phyloP scores from a whole-genome alignment of 495 filamentous ascomycete genomes.

The Penicillium longicatenatum region DNA sequence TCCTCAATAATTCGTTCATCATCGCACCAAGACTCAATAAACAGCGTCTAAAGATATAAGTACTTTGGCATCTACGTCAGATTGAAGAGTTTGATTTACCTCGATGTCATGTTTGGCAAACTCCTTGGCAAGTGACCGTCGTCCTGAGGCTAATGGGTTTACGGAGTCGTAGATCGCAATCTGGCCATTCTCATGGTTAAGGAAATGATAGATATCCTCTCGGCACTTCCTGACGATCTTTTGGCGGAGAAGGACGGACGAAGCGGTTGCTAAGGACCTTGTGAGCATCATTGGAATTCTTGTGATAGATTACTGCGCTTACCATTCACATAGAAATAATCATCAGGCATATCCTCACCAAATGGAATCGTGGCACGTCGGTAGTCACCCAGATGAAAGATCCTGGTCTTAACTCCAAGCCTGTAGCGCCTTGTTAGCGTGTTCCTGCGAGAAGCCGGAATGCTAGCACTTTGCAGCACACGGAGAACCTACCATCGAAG shows the following conservation, averaged over 20 bases:
- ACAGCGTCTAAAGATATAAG: constrained; percentile 67
- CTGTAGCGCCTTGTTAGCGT: constrained; percentile 39
- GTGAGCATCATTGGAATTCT: constrained; percentile 11
- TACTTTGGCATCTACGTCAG: not conserved
- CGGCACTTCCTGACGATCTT: constrained; percentile 97
- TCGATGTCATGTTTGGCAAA: constrained; percentile 95
- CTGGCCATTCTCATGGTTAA: constrained; percentile 96
- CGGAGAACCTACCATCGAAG: constrained; percentile 73
- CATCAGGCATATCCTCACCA: constrained; percentile 86
- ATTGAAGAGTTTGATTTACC: constrained; percentile 46
- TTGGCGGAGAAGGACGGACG: constrained; percentile 85
- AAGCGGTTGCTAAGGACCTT: constrained; percentile 62
- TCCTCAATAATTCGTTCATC: constrained; percentile 94
- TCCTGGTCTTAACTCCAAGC: constrained; percentile 96
- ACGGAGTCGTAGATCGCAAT: constrained; percentile 99
- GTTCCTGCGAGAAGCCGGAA: too few relatives aligned
- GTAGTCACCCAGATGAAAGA: constrained; percentile 98
- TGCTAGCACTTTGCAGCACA: not conserved
- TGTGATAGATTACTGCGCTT: constrained; percentile 12
- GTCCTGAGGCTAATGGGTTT: constrained; percentile 84
- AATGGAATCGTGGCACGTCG: constrained; percentile 85
- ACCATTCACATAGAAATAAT: constrained; percentile 97
- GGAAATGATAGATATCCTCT: constrained; percentile 93
- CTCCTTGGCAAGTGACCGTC: constrained; percentile 86
- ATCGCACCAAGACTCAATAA: constrained; percentile 93